These are phyloP conservation scores for Penicillium sp. DNA, from an alignment of 2,329 filamentous ascomycete genomes.

Conservation along the genomic window DNA sequence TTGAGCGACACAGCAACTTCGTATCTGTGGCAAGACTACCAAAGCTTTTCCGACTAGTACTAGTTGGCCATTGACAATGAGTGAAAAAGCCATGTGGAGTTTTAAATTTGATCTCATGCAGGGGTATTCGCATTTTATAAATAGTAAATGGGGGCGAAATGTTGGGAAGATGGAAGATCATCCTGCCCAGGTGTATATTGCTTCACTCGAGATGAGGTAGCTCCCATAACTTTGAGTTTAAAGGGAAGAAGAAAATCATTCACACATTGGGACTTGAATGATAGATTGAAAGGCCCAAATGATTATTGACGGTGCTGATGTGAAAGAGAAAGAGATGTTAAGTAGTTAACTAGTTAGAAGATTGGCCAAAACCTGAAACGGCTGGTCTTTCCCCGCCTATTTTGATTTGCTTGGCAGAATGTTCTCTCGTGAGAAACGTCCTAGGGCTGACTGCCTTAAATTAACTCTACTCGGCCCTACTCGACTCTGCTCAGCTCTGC, in stretches of 20 bases:
- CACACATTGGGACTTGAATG: too few relatives aligned
- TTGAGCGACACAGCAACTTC: not conserved
- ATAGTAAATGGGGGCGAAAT: not conserved
- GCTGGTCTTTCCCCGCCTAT: not conserved
- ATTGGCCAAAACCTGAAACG: not conserved
- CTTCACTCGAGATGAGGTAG: too few relatives aligned
- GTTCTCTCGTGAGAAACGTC: not conserved
- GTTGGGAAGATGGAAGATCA: not conserved
- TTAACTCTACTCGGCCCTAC: not conserved
- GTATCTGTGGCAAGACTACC: too few relatives aligned
- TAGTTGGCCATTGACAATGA: not conserved
- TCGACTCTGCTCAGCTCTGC: not conserved
- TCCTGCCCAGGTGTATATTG: too few relatives aligned
- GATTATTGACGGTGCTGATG: too few relatives aligned
- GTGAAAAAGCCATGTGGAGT: too few relatives aligned
- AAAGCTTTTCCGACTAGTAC: not conserved
- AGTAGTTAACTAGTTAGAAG: too few relatives aligned
- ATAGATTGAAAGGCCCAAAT: too few relatives aligned
- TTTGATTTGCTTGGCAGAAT: not conserved
- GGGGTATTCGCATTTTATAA: not conserved
- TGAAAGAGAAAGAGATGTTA: not conserved
- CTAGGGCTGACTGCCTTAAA: not conserved
- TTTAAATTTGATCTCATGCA: not conserved
- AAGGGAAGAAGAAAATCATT: too few relatives aligned
- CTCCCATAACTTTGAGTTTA: too few relatives aligned